Percentiles rank a stretch among this genome's conserved stretches.
These are phyloP conservation scores for Beauveria scarabaeidicola DNA, from an alignment of 2,329 filamentous ascomycete species.

Conservation along the genomic window DNA sequence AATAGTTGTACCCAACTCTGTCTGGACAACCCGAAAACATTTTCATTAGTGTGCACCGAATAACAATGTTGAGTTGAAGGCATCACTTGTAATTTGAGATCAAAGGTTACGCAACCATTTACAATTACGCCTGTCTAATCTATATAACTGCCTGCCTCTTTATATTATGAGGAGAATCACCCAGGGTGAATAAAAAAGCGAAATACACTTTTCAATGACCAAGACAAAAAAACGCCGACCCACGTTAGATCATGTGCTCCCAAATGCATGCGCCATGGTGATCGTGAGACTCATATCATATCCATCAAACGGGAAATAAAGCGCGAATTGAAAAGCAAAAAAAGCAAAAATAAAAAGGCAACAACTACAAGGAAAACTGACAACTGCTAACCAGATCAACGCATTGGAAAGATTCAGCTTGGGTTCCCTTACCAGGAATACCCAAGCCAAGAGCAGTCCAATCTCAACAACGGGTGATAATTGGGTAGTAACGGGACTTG, in stretches of 20 bases:
- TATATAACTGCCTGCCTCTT: slow-evolving; percentile 12
- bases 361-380: background rate
- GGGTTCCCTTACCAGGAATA: slow-evolving; percentile 10
- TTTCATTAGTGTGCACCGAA: background rate
- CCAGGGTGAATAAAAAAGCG: background rate
- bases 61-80: no score
- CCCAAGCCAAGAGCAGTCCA: slow-evolving; percentile 3
- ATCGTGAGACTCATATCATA: slow-evolving; percentile 5
- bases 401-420: background rate
- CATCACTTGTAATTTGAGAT: background rate
- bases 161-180: slow-evolving; percentile 11
- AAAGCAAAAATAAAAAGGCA: background rate
- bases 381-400: slow-evolving; percentile 8
- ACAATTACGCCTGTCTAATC: slow-evolving; percentile 11
- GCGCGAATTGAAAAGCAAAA: background rate
- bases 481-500: background rate
- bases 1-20: background rate
- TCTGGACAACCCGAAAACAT: background rate
- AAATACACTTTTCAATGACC: slow-evolving; percentile 6
- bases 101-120: background rate
- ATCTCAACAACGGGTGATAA: slow-evolving; percentile 2
- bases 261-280: slow-evolving; percentile 10
- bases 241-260: slow-evolving; percentile 9
- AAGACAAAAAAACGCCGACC: slow-evolving; percentile 4
- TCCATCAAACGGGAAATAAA: background rate